Evolutionary conservation across 768 basidiomycete species (phyloP).

Genomic region (Lentinus tigrinus): DNA sequence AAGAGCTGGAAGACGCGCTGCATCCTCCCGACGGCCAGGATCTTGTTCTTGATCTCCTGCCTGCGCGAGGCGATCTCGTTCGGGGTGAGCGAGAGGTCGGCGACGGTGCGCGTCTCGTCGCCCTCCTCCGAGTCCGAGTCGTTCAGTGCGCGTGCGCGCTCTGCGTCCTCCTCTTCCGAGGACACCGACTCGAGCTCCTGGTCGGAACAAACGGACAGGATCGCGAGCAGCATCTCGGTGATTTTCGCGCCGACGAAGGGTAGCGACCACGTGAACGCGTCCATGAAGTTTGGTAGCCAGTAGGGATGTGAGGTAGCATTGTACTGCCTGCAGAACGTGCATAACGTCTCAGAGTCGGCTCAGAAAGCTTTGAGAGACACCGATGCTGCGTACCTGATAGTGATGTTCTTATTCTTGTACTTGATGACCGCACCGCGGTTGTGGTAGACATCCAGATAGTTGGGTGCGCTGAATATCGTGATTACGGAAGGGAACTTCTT

Average conservation of each 20-base stretch:
- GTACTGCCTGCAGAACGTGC: slow-evolving; percentile 24
- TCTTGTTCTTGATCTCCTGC: slow-evolving; percentile 90
- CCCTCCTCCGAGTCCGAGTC: slow-evolving; percentile 17
- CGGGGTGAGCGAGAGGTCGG: slow-evolving; percentile 33
- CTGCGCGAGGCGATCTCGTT: slow-evolving; percentile 52
- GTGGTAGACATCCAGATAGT: slow-evolving; percentile 94
- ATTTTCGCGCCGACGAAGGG: slow-evolving; percentile 99
- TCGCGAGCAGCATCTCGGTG: slow-evolving; percentile 97
- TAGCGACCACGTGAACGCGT: slow-evolving; percentile 98
- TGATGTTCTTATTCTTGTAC: slow-evolving; percentile 95
- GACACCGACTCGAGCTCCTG: slow-evolving; percentile 84
- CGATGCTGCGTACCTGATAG: slow-evolving; percentile 54
- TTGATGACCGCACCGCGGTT: slow-evolving; percentile 97
- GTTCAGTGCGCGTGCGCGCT: slow-evolving; percentile 21
- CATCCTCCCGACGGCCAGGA: slow-evolving; percentile 89
- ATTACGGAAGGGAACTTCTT: slow-evolving; percentile 97
- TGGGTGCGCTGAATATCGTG: slow-evolving; percentile 96
- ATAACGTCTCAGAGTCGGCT: background rate
- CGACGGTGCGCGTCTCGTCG: slow-evolving; percentile 22
- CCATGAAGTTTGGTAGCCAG: slow-evolving; percentile 99
- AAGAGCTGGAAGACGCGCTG: slow-evolving; percentile 86
- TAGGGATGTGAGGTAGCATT: slow-evolving; percentile 65
- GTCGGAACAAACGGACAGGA: slow-evolving; percentile 92
- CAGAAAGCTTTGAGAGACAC: background rate
- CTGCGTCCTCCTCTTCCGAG: slow-evolving; percentile 28